Percentiles rank a stretch among this genome's conserved stretches.
Conservation (phyloP, 2,329 filamentous ascomycete species). For the Spiromastix sp. region DNA sequence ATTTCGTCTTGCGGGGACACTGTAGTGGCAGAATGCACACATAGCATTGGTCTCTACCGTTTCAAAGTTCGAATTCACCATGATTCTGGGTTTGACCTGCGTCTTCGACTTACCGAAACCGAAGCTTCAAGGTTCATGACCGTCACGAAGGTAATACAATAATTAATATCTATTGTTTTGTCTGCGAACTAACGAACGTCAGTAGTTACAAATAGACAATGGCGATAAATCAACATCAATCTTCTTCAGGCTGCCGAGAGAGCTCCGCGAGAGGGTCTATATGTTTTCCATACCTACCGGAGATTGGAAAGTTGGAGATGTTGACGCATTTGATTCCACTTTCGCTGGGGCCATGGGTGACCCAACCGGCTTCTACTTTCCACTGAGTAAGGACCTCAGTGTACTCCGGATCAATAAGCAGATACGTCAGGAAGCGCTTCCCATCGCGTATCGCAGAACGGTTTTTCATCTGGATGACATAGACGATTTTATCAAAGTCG, state of each 20-base stretch:
- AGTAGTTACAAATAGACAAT: background rate
- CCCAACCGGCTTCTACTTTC: background rate
- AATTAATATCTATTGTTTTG: background rate
- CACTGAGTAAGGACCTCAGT: background rate
- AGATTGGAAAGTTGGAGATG: background rate
- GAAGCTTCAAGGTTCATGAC: background rate
- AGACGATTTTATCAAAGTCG: background rate
- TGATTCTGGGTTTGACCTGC: background rate
- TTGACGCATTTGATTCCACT: background rate
- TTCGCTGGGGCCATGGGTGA: background rate
- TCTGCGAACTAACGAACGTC: background rate
- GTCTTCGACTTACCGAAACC: background rate
- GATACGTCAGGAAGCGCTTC: slow-evolving; percentile 1
- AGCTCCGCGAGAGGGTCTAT: background rate
- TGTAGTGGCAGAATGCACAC: background rate
- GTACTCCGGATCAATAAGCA: slow-evolving; percentile 1
- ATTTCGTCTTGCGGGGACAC: background rate
- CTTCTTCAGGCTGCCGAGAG: slow-evolving; percentile 2
- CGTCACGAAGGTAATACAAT: background rate
- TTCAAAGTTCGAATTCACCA: background rate
- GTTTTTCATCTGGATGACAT: background rate
- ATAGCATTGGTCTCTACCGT: background rate
- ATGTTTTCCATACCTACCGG: background rate
- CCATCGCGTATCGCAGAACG: background rate
- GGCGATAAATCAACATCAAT: background rate